Percentiles rank a stretch among this genome's conserved stretches.
Evolutionary conservation across 345 rosid genomes (phyloP).

Genomic region (Populus simonii): DNA sequence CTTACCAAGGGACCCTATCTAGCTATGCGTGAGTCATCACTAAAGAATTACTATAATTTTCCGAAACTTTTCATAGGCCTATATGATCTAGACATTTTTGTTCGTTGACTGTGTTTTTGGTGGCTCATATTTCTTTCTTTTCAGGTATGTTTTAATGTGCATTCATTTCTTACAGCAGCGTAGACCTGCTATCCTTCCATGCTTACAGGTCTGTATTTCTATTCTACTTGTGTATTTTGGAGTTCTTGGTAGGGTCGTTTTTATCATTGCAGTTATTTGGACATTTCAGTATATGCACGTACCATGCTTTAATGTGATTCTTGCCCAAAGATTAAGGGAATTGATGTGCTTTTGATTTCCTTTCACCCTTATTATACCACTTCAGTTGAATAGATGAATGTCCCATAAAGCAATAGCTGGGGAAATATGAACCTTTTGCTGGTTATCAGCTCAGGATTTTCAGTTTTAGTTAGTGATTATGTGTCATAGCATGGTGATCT

Average conservation of each 20-base stretch:
- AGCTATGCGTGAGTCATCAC: constrained; percentile 88
- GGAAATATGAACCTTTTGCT: background rate
- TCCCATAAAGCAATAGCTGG: background rate
- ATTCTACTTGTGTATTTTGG: background rate
- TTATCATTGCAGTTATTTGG: background rate
- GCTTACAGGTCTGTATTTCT: constrained; percentile 65
- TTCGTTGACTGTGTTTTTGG: background rate
- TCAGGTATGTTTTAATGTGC: constrained; percentile 97
- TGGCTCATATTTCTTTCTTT: constrained; percentile 10
- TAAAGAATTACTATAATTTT: constrained; percentile 7
- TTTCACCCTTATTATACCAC: background rate
- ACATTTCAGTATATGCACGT: background rate
- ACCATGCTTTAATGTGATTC: background rate
- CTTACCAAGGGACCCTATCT: constrained; percentile 94
- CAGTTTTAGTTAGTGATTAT: background rate
- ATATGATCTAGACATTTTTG: background rate
- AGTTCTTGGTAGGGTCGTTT: background rate
- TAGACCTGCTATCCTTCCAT: constrained; percentile 89
- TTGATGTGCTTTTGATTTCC: background rate
- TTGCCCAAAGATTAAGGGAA: background rate
- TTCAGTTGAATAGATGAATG: background rate
- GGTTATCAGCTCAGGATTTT: background rate
- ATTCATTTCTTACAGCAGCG: constrained; percentile 92
- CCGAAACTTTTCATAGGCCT: background rate
- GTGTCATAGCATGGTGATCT: background rate